These are phyloP conservation scores for Acacia confusa DNA, from an alignment of 306 rosid genomes.

Conservation along the genomic window DNA sequence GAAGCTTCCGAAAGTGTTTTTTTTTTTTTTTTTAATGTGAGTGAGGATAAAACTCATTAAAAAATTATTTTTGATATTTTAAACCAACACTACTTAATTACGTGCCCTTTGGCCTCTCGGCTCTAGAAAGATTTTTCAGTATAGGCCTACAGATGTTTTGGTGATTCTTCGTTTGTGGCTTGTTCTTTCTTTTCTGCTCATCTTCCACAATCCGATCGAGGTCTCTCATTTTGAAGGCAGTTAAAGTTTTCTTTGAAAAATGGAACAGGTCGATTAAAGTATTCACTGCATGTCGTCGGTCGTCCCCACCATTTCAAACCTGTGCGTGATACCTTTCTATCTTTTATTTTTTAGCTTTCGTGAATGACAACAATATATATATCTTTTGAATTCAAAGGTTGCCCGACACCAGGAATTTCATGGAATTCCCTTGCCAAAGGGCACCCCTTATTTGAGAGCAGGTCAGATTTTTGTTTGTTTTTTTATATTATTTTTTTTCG, in stretches of 20 bases:
- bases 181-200: not conserved
- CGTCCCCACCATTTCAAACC: not conserved
- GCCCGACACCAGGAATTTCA: not conserved
- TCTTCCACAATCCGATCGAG: not conserved
- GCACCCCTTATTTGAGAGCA: not conserved
- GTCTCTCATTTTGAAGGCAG: not conserved
- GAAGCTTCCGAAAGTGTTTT: too few species aligned
- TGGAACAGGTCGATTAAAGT: not conserved
- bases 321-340: not conserved
- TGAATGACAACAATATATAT: not conserved
- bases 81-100: too few species aligned
- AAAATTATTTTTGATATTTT: too few species aligned
- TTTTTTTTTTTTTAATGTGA: too few species aligned
- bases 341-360: not conserved
- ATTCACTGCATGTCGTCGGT: not conserved
- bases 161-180: not conserved
- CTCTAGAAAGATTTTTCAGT: too few species aligned
- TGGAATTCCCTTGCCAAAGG: not conserved
- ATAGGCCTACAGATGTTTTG: not conserved
- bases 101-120: not conserved
- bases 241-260: not conserved
- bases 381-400: not conserved
- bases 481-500: not conserved
- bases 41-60: too few species aligned
- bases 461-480: slow-evolving; percentile 43